Evolutionary conservation across 371 early-diverging fungal species (phyloP), one percentile per base, ranked within the genome.

Genomic region (Batrachochytrium dendrobatidis): DNA sequence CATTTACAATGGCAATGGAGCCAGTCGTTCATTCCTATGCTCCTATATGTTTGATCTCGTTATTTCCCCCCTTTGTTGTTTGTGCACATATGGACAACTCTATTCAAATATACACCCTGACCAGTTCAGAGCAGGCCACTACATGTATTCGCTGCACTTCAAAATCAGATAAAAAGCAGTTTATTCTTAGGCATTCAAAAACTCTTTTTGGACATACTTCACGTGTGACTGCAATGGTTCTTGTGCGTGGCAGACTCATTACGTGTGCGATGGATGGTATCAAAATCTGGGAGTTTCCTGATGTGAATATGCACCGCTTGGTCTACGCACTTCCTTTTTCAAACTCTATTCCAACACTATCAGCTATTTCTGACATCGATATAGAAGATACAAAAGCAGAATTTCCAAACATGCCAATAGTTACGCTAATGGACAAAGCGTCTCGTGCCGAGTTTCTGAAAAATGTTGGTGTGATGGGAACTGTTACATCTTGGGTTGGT

Each of bases 41-140:
- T 39, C 39, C 39, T 39, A n/a, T 39, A 12, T 15, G 15, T 15
- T 12, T n/a, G 15, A 39, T 39, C 39, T 12, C 39, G n/a, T 12
- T 39, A 12, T 39, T n/a, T 12, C 39, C n/a, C 39, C 39, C 39
- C 15, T 39, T 39, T n/a, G 39, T 39, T n/a, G n/a, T 39, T n/a
- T 39, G 39, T n/a, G 39, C 39, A 39, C 39, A 39, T n/a, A 39
- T 15, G 39, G 39, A 39, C 39, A 39, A 39, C 39, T 39, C 39
- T 15, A 39, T 39, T n/a, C 39, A 39, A 39, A n/a, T 39, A 12
- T 39, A 39, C 39, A 39, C 39, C 15, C 39, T 39, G 12, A n/a
- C 39, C 39, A n/a, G n/a, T n/a, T n/a, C n/a, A n/a, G n/a, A n/a
- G n/a, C n/a, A n/a, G n/a, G 15, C 39, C 15, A 39, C 39, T n/a